Evolutionary conservation across 352 stramenopile genomes (phyloP).

Genomic region (Phytophthora fragariaefolia): DNA sequence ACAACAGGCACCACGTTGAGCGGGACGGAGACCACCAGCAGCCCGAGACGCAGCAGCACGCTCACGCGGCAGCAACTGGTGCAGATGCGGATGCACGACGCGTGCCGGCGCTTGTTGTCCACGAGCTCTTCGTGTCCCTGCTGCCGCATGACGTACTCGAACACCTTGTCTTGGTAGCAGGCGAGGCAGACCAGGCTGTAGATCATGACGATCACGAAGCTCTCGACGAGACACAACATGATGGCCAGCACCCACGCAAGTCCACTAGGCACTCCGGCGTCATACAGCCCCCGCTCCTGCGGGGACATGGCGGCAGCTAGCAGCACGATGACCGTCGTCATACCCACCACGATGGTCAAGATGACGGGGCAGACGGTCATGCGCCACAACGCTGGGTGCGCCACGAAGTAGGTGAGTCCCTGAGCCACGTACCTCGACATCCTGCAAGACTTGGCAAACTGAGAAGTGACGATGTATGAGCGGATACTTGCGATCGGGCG

Average conservation of each 20-base stretch:
- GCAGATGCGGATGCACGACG: conserved; percentile 49
- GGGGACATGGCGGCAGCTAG: conserved; percentile 49
- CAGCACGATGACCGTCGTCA: conserved; percentile 54
- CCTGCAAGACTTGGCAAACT: conserved; percentile 13
- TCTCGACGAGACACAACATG: conserved; percentile 60
- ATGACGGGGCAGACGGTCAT: conserved; percentile 56
- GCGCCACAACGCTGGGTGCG: conserved; percentile 55
- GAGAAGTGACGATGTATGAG: conserved; percentile 11
- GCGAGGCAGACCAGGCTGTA: conserved; percentile 56
- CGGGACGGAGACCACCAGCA: conserved; percentile 55
- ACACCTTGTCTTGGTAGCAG: conserved; percentile 63
- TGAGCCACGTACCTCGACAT: conserved; percentile 46
- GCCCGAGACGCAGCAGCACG: conserved; percentile 47
- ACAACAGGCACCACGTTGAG: conserved; percentile 64
- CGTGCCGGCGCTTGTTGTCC: conserved; percentile 40
- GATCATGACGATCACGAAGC: conserved; percentile 61
- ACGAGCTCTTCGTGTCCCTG: conserved; percentile 52
- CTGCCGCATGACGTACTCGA: conserved; percentile 52
- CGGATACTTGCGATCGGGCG: conserved; percentile 5
- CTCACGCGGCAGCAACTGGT: conserved; percentile 52
- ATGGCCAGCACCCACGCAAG: conserved; percentile 60
- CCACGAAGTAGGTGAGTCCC: conserved; percentile 52
- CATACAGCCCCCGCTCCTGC: conserved; percentile 46
- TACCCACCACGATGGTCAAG: conserved; percentile 49
- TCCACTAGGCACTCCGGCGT: conserved; percentile 41